Base-by-base conservation (phyloP, 2,329 filamentous ascomycete species). In the Lecanosticta acicola region DNA sequence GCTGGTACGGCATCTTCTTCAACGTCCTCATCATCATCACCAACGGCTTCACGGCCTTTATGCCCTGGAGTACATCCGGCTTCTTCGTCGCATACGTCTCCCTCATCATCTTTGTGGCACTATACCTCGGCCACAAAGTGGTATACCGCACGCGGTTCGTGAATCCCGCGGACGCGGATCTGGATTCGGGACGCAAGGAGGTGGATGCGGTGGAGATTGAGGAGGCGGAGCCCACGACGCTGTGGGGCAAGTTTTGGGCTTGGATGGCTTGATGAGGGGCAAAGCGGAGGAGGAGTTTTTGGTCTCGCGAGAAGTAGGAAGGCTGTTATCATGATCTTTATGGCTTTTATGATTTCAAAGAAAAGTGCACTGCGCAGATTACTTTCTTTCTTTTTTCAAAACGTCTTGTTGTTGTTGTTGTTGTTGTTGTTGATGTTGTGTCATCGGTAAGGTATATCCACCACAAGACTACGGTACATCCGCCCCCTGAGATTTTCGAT, bases 21-120 rank as follows among this genome's bases (percentile, higher is more conserved):
- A 85, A 81, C 1, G 77, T 80, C 39, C 63, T 85, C 54, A 90
- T 91, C 80, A 79, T 83, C 0, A 80, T 90, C 54, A 81, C 89
- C 1, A 80, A 84, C 13, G 87, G 86, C 0, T 93, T 89, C 55
- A 77, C 81, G 0, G 84, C 90, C 1, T 93, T 91, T 58, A 63
- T 90, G 2, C 73, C 75, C 3, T 91, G 84, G 86, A 74, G 79
- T 48, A 61, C 84, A 0, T 75, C 82, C 4, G 80, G 77, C 4
- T 93, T 91, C 62, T 65, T 91, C 20, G 87, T 88, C 65, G 71
- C 67, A 2, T 90, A 90, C 64, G 80, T 81, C 39, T 87, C 87
- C 75, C 77, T 90, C 41, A 77, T 76, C 3, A 67, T 88, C 1
- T 87, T 86, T 59, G 85, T 84, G 0, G 54, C 81, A 0, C 68